A percentile compares a stretch with the other conserved stretches of the same genome.
These are phyloP conservation scores for Xylaria sp. DNA, from an alignment of 2,329 filamentous ascomycete genomes.

Conservation along the genomic window DNA sequence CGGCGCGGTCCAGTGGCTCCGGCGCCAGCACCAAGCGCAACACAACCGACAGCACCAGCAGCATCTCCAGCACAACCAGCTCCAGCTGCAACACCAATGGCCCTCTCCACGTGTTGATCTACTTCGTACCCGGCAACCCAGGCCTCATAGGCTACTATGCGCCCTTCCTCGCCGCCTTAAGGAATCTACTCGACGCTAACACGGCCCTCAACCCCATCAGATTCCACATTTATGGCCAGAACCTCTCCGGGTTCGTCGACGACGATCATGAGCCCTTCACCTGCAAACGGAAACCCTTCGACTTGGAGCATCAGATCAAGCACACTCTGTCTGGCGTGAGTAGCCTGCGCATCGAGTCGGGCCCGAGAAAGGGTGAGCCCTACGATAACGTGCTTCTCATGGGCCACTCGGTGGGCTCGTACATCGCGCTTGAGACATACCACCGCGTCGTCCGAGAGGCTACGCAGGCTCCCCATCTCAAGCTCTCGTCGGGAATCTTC, in stretches of 20 bases:
- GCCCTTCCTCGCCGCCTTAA: slow-evolving; percentile 57
- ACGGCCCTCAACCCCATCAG: slow-evolving; percentile 25
- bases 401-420: slow-evolving; percentile 70
- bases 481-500: slow-evolving; percentile 51
- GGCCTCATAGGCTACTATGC: slow-evolving; percentile 70
- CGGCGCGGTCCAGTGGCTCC: slow-evolving; percentile 7
- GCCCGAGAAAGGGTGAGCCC: slow-evolving; percentile 31
- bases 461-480: slow-evolving; percentile 34
- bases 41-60: background rate
- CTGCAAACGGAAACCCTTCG: slow-evolving; percentile 40
- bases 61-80: background rate
- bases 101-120: slow-evolving; percentile 48
- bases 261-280: slow-evolving; percentile 45
- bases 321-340: slow-evolving; percentile 38
- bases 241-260: slow-evolving; percentile 55
- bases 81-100: background rate
- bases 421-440: slow-evolving; percentile 65
- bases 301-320: slow-evolving; percentile 50
- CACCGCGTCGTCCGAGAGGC: slow-evolving; percentile 46
- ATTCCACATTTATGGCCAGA: slow-evolving; percentile 54
- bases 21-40: background rate
- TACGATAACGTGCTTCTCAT: slow-evolving; percentile 60
- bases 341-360: slow-evolving; percentile 28
- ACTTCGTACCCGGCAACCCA: slow-evolving; percentile 72
- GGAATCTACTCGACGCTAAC: slow-evolving; percentile 45